Conservation (phyloP, 2,329 filamentous ascomycete species). For the Aspergillus udagawae region DNA sequence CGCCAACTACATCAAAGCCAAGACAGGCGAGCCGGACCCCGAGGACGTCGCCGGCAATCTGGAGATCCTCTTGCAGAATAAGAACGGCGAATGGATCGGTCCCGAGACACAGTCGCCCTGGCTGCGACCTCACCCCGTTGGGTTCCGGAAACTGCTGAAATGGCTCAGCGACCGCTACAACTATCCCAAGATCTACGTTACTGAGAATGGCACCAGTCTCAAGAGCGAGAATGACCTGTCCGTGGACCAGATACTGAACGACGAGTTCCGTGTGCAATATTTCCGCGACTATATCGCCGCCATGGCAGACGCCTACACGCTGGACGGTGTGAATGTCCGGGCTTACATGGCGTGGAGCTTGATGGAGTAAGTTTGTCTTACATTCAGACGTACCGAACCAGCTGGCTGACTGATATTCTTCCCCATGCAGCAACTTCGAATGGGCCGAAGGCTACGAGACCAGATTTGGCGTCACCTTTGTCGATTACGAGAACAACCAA, state of each 20-base stretch:
- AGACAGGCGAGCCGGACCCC: slow-evolving; percentile 54
- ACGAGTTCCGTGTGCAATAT: slow-evolving; percentile 78
- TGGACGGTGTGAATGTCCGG: slow-evolving; percentile 73
- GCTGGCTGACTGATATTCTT: slow-evolving; percentile 7
- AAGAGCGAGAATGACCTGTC: slow-evolving; percentile 77
- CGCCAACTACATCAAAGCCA: slow-evolving; percentile 78
- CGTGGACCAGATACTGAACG: slow-evolving; percentile 67
- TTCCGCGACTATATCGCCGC: slow-evolving; percentile 73
- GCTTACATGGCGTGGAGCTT: slow-evolving; percentile 86
- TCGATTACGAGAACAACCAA: slow-evolving; percentile 76
- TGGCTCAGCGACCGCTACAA: slow-evolving; percentile 76
- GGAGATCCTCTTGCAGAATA: slow-evolving; percentile 67
- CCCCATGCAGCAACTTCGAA: slow-evolving; percentile 65
- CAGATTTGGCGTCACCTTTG: slow-evolving; percentile 76
- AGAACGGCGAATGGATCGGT: slow-evolving; percentile 69
- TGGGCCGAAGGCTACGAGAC: slow-evolving; percentile 91
- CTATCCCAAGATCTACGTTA: slow-evolving; percentile 76
- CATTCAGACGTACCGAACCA: background rate
- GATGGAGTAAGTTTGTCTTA: slow-evolving; percentile 57
- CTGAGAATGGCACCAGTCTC: slow-evolving; percentile 82
- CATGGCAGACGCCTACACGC: slow-evolving; percentile 65
- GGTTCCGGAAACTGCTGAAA: slow-evolving; percentile 71
- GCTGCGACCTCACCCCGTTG: slow-evolving; percentile 70
- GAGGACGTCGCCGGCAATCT: slow-evolving; percentile 74
- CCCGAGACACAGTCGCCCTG: slow-evolving; percentile 78